Evolutionary conservation across 352 stramenopile genomes (phyloP).

Genomic region (Hyaloperonospora arabidopsidis): DNA sequence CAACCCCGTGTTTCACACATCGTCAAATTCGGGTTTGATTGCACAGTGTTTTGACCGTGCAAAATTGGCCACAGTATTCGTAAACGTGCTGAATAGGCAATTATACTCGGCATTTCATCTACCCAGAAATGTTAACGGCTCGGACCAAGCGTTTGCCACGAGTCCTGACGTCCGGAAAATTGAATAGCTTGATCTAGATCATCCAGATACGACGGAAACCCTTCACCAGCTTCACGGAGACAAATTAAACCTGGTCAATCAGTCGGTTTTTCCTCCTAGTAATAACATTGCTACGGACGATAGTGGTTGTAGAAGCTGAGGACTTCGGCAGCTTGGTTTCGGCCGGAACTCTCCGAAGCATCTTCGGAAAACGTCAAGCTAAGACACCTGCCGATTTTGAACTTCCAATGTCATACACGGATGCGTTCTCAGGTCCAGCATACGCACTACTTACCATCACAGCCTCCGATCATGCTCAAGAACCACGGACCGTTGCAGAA

Average conservation of each 20-base stretch:
- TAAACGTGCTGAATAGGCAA: neutral
- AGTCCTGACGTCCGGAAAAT: constrained; percentile 6
- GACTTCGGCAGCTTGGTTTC: neutral
- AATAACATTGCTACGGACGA: no score
- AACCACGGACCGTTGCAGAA: neutral
- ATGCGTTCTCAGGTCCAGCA: neutral
- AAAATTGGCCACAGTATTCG: neutral
- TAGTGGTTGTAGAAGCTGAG: no score
- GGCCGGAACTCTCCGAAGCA: neutral
- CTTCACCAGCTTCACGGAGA: no score
- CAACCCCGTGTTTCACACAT: neutral
- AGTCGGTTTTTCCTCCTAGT: no score
- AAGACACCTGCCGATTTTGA: neutral
- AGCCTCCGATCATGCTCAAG: neutral
- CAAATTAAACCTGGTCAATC: no score
- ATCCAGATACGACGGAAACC: no score
- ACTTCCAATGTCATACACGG: neutral
- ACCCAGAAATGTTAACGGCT: constrained; percentile 4
- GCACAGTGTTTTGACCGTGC: neutral
- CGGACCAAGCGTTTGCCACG: neutral
- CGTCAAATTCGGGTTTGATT: neutral
- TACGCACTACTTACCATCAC: neutral
- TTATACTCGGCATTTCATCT: neutral
- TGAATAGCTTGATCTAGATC: no score
- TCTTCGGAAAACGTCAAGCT: neutral